Percentiles rank a stretch among this genome's conserved stretches.
These are phyloP conservation scores for Marvania coccoides DNA, from an alignment of 139 green algal species.

Conservation along the genomic window DNA sequence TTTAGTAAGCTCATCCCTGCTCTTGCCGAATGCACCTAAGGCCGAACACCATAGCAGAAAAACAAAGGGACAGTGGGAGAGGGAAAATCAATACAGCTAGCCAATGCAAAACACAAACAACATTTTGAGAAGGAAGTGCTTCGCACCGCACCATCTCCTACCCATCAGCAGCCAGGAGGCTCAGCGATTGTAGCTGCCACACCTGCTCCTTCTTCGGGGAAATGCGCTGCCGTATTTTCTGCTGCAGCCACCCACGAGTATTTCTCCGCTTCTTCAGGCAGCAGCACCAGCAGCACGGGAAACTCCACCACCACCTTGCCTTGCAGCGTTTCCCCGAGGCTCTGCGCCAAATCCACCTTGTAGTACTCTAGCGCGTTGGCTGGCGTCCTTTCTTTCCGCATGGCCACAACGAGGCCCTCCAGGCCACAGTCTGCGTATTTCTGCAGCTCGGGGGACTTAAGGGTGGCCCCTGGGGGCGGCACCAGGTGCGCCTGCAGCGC, in stretches of 20 bases:
- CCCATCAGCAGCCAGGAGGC: no score
- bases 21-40: no score
- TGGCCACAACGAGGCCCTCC: conserved; percentile 1
- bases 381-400: conserved; percentile 22
- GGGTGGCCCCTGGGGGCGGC: not conserved
- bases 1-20: no score
- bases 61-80: not conserved
- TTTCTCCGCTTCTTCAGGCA: not conserved
- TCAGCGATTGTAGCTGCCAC: no score
- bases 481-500: conserved; percentile 11
- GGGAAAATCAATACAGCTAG: conserved; percentile 9
- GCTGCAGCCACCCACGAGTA: not conserved
- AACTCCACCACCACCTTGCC: conserved; percentile 25
- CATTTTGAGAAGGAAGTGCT: no score
- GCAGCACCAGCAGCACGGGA: conserved; percentile 19
- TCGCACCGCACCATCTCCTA: no score
- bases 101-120: no score
- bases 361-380: conserved; percentile 17
- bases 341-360: conserved; percentile 1
- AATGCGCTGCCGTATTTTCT: not conserved
- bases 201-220: no score
- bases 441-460: conserved; percentile 4
- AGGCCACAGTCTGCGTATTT: not conserved
- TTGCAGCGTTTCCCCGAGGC: conserved; percentile 5
- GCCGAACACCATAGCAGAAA: not conserved